Evolutionary conservation across 371 early-diverging fungal species (phyloP).

Genomic region (Quaeritorhiza haematococci): DNA sequence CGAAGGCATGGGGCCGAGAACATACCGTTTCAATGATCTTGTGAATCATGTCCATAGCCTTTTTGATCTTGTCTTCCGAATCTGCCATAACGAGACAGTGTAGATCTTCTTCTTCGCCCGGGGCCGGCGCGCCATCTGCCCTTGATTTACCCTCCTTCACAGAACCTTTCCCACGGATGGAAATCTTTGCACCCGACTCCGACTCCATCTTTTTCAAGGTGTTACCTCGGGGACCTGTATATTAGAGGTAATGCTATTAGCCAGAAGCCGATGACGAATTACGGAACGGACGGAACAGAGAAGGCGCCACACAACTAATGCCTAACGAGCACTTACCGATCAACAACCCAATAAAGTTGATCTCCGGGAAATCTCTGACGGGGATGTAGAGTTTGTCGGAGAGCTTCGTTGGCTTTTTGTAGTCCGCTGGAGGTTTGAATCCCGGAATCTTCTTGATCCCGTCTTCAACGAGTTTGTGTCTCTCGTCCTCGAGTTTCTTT

Average conservation of each 20-base stretch:
- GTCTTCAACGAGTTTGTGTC: conserved; percentile 79
- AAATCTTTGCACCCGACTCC: conserved; percentile 90
- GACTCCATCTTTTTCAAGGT: conserved; percentile 91
- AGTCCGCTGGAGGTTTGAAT: conserved; percentile 88
- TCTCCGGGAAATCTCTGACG: conserved; percentile 88
- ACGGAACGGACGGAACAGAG: no score
- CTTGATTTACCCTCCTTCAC: conserved; percentile 90
- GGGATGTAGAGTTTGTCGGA: conserved; percentile 94
- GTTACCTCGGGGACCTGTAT: conserved; percentile 96
- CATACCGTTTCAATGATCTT: conserved; percentile 88
- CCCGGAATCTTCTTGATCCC: conserved; percentile 71
- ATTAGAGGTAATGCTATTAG: no score
- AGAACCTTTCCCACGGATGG: conserved; percentile 93
- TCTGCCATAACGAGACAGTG: conserved; percentile 91
- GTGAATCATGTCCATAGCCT: conserved; percentile 79
- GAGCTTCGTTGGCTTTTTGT: conserved; percentile 74
- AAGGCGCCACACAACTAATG: not conserved
- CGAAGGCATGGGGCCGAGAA: not conserved
- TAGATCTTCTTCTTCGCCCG: conserved; percentile 89
- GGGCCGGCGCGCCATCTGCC: conserved; percentile 43
- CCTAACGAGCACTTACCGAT: conserved; percentile 49
- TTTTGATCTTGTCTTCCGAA: conserved; percentile 78
- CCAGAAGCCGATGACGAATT: no score
- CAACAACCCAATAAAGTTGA: conserved; percentile 94
- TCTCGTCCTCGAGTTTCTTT: conserved; percentile 89